A percentile compares a stretch with the other conserved stretches of the same genome.
These are phyloP conservation scores for Curvularia lunata DNA, from an alignment of 2,329 filamentous ascomycete species.

Conservation along the genomic window DNA sequence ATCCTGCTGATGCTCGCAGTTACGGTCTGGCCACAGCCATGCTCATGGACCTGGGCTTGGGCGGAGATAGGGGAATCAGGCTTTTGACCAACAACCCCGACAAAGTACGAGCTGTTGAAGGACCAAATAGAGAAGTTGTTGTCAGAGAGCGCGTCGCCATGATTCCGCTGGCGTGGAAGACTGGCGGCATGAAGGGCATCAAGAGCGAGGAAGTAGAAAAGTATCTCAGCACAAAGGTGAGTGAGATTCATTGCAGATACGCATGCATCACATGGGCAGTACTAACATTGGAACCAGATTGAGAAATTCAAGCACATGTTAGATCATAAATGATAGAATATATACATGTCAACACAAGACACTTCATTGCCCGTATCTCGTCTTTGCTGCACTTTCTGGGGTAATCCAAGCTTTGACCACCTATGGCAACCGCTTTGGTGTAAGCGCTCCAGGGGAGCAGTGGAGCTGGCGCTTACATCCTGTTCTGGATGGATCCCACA, in stretches of 20 bases:
- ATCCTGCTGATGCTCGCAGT: constrained; percentile 91
- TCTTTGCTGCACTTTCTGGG: too few relatives aligned
- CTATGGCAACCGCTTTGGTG: too few relatives aligned
- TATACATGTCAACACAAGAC: neutral
- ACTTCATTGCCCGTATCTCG: too few relatives aligned
- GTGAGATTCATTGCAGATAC: constrained; percentile 28
- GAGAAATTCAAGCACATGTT: constrained; percentile 63
- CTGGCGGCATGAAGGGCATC: constrained; percentile 77
- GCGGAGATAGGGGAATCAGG: constrained; percentile 72
- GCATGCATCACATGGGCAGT: neutral
- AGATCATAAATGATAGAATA: constrained; percentile 23
- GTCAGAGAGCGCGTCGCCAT: constrained; percentile 92
- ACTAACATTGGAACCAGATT: constrained; percentile 47
- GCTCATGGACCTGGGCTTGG: constrained; percentile 80
- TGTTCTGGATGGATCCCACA: neutral
- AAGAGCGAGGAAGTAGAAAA: constrained; percentile 88
- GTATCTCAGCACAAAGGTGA: constrained; percentile 92
- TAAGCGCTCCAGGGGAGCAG: neutral
- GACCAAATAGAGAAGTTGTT: constrained; percentile 82
- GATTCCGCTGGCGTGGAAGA: constrained; percentile 92
- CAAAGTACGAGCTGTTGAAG: constrained; percentile 93
- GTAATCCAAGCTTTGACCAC: too few relatives aligned
- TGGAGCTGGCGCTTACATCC: neutral
- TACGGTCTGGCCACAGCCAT: constrained; percentile 98
- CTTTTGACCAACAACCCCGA: constrained; percentile 97